Conservation (phyloP, 2,329 filamentous ascomycete species). For the Aspergillus phoenicis region DNA sequence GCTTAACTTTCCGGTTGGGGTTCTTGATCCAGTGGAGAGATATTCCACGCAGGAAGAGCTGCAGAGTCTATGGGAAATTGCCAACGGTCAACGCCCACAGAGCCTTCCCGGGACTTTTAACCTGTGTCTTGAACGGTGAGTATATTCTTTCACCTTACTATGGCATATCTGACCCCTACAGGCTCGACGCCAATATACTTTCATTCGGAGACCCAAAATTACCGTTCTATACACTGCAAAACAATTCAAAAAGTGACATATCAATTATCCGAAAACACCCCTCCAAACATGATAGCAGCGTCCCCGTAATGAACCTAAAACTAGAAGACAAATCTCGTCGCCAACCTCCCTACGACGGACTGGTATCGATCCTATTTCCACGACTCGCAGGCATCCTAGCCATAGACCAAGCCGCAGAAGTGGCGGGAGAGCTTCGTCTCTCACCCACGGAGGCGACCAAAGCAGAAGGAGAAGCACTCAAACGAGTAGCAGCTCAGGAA, state of each 20-base stretch:
- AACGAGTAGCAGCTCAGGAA: slow-evolving; percentile 48
- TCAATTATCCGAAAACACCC: slow-evolving; percentile 47
- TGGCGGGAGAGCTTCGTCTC: slow-evolving; percentile 45
- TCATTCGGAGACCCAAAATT: slow-evolving; percentile 44
- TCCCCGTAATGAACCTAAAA: slow-evolving; percentile 48
- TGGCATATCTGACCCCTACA: slow-evolving; percentile 26
- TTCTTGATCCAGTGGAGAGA: slow-evolving; percentile 37
- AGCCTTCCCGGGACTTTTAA: slow-evolving; percentile 39
- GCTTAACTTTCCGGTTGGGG: slow-evolving; percentile 43
- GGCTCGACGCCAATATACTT: slow-evolving; percentile 46
- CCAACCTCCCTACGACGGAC: slow-evolving; percentile 44
- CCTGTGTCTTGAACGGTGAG: slow-evolving; percentile 46
- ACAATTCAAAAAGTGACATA: slow-evolving; percentile 46
- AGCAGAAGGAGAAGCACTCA: slow-evolving; percentile 48
- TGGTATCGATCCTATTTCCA: slow-evolving; percentile 51
- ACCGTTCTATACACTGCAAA: slow-evolving; percentile 51
- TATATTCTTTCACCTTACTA: neutral
- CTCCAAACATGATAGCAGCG: slow-evolving; percentile 39
- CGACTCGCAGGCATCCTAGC: slow-evolving; percentile 53
- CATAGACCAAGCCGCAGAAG: slow-evolving; percentile 47
- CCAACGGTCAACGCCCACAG: slow-evolving; percentile 47
- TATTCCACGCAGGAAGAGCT: slow-evolving; percentile 46
- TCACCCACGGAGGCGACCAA: slow-evolving; percentile 44
- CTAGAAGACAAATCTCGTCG: slow-evolving; percentile 44
- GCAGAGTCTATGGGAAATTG: slow-evolving; percentile 47